Base-by-base conservation (phyloP, 129 eudicot species). In the Lonicera japonica region DNA sequence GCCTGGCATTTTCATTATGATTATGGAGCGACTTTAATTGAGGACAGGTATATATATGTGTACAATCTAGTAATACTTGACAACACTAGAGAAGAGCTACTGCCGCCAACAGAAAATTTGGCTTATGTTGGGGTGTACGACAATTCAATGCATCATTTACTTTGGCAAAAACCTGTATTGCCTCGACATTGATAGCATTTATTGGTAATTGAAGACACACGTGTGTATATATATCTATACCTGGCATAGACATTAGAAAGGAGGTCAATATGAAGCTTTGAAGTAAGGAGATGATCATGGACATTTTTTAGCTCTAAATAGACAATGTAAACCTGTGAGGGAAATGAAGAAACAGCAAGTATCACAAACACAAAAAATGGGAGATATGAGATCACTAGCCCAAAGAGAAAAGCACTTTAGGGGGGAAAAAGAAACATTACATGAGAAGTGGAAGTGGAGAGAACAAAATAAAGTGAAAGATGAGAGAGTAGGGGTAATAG, bases 311-410 rank as follows among this genome's bases (percentile, higher is more conserved):
- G 83, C 67, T 90, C 95, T 67, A 87, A 66, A 66, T 87, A 87
- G 63, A 87, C 90, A 65, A 87, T 73, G 78, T 87, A 80, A 65
- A 78, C 95, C 90, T 87, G 90, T 17, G 19, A 58, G 57, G 62
- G 39, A 53, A 56, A 29, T 29, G 36, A 29, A 29, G 6, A 29
- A 2, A 29, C 36, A 29, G n/a, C 36, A 47, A 58, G 16, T 53
- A 53, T 68, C 65, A 53, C 18, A 9, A 36, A 60, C 48, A 63
- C 4, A 24, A 60, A 36, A 60, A 70, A 73, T n/a, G n/a, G n/a
- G n/a, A n/a, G n/a, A n/a, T n/a, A n/a, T 66, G 67, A 69, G 53
- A 46, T 59, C 41, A 77, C 60, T 25, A 63, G n/a, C n/a, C n/a
- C n/a, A 63, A 54, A 58, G 64, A 65, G 56, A 52, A 61, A 75